Base-by-base conservation (phyloP, 2,329 filamentous ascomycete genomes). In the Hymenoscyphus scutula region DNA sequence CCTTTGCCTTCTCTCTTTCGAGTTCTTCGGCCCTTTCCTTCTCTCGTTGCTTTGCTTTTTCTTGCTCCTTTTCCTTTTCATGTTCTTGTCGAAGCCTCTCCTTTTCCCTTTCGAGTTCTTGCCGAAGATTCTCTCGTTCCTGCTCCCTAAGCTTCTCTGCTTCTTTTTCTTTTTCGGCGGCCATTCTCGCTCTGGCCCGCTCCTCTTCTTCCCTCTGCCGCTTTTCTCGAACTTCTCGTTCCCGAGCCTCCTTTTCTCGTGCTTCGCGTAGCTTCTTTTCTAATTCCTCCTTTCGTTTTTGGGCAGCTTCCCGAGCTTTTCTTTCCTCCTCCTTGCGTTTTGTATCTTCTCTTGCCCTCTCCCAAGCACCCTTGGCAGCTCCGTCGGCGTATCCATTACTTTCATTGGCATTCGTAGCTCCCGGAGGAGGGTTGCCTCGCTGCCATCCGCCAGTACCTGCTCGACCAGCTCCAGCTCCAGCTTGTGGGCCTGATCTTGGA, bases 281-380 rank as follows among this genome's bases (percentile, higher is more conserved):
- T 38, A 62, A 53, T 55, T 80, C 76, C 64, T 70, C 72, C 15
- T 72, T 70, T 61, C 62, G 62, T 56, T 64, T 68, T 59, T 76
- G 71, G 58, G 58, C 62, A 48, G 63, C 68, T 51, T 69, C 65
- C 41, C 60, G 61, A 10, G 51, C 59, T 25, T 37, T 64, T 30
- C 56, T 27, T 38, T 60, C 61, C 25, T 66, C 63, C 29, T 63
- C 60, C 53, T 56, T 64, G 32, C 56, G 60, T 45, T 63, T 68
- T 11, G 58, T 63, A 25, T 90, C 87, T 70, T 90, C 88, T 60
- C 87, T 80, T 3, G 87, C 88, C 72, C 85, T 89, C 68, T 90
- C 87, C 88, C 88, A 90, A 0, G 84, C 79, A 8, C 79, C 78
- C 70, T 81, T 82, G 1, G 78, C 75, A 37, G 63, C 66, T 41